These are phyloP conservation scores for Solanum verrucosum DNA, from an alignment of 257 asterid genomes.

Conservation along the genomic window DNA sequence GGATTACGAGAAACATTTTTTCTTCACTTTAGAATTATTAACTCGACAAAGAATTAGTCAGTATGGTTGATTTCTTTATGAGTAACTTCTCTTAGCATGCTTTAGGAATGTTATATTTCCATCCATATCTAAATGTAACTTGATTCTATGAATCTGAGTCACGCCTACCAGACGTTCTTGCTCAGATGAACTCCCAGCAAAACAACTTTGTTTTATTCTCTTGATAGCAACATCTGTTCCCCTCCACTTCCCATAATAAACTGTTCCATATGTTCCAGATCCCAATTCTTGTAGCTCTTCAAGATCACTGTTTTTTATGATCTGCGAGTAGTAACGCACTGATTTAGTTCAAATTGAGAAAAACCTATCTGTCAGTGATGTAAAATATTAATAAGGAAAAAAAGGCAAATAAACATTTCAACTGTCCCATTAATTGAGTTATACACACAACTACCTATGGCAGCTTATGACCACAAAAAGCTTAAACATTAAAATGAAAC, in stretches of 20 bases:
- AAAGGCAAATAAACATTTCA: background rate
- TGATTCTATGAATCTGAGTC: background rate
- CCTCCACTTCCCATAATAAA: constrained; percentile 42
- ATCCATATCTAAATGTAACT: background rate
- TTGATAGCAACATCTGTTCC: constrained; percentile 48
- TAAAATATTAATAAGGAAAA: background rate
- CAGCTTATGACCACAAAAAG: background rate
- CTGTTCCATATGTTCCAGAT: constrained; percentile 46
- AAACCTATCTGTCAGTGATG: background rate
- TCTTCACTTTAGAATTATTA: background rate
- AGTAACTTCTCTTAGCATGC: background rate
- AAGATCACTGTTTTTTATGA: constrained; percentile 30
- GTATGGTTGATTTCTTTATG: background rate
- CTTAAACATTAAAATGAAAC: background rate
- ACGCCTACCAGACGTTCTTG: constrained; percentile 30
- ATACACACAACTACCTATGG: background rate
- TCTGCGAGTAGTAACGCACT: constrained; percentile 12
- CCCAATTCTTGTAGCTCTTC: constrained; percentile 42
- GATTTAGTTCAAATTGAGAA: background rate
- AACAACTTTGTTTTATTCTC: constrained; percentile 37
- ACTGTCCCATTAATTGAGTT: background rate
- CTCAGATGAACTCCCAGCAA: constrained; percentile 32
- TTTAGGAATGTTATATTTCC: background rate
- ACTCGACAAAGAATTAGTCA: background rate
- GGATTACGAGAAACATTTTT: background rate